Percentiles rank a stretch among this genome's conserved stretches.
Conservation (phyloP, 768 basidiomycete genomes). For the Kwoniella europaea region DNA sequence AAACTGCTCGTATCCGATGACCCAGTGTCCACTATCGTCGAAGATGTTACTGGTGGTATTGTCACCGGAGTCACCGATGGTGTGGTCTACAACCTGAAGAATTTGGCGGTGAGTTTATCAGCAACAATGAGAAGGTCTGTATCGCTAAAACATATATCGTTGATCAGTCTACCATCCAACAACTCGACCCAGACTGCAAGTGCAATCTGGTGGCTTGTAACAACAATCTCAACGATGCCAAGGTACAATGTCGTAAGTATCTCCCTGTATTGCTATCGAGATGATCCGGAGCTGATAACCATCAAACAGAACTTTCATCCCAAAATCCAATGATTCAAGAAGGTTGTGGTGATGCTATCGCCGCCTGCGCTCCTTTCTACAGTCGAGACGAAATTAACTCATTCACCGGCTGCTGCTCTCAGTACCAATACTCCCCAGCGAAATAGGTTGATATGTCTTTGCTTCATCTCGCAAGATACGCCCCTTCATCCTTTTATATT, state of each 20-base stretch:
- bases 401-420: slow-evolving; percentile 4
- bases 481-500: no score
- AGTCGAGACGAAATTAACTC: slow-evolving; percentile 4
- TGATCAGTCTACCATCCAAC: slow-evolving; percentile 1
- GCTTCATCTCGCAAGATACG: no score
- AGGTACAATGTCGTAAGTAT: background rate
- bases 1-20: slow-evolving; percentile 6
- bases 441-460: background rate
- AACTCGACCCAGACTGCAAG: slow-evolving; percentile 2
- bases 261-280: background rate
- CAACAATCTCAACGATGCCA: slow-evolving; percentile 2
- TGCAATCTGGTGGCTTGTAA: slow-evolving; percentile 11
- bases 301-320: background rate
- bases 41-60: slow-evolving; percentile 10
- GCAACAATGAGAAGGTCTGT: background rate
- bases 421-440: slow-evolving; percentile 6
- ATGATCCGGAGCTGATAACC: background rate
- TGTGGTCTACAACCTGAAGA: background rate
- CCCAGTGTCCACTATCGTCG: slow-evolving; percentile 9
- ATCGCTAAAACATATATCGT: no score
- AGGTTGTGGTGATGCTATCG: slow-evolving; percentile 10
- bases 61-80: slow-evolving; percentile 11
- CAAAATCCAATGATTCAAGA: background rate
- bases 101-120: background rate
- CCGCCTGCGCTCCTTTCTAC: slow-evolving; percentile 10